phyloP scores from a whole-genome alignment of 1,284 basidiomycete genomes.

The Moesziomyces antarcticus region DNA sequence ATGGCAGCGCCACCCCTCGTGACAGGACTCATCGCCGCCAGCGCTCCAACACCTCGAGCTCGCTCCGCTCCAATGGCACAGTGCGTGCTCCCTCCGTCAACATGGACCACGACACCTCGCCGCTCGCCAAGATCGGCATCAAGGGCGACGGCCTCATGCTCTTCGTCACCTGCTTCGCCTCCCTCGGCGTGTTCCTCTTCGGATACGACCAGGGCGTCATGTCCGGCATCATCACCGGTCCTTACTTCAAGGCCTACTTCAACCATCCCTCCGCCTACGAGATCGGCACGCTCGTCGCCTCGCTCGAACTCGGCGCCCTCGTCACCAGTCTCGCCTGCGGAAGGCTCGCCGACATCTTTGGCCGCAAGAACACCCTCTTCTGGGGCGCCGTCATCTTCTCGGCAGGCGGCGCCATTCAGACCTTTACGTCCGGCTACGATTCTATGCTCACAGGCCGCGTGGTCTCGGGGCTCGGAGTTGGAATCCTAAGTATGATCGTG shows the following conservation, averaged over 20 bases:
- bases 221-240: constrained; percentile 87
- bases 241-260: constrained; percentile 78
- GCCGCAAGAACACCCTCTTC: constrained; percentile 86
- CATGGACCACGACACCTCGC: constrained; percentile 51
- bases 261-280: constrained; percentile 74
- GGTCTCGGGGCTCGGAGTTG: constrained; percentile 91
- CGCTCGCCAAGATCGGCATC: constrained; percentile 56
- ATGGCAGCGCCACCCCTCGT: constrained; percentile 13
- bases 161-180: constrained; percentile 77
- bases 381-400: constrained; percentile 88
- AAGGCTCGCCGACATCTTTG: constrained; percentile 84
- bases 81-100: constrained; percentile 31
- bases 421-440: constrained; percentile 83
- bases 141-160: constrained; percentile 63
- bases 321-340: constrained; percentile 87
- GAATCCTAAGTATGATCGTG: constrained; percentile 87
- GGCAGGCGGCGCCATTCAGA: constrained; percentile 88
- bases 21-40: constrained; percentile 22
- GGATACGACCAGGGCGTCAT: constrained; percentile 68
- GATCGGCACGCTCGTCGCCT: constrained; percentile 80
- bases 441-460: constrained; percentile 89
- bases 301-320: constrained; percentile 83
- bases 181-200: constrained; percentile 87
- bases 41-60: constrained; percentile 34
- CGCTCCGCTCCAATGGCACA: constrained; percentile 27